Evolutionary conservation across 1,139 yeast species (phyloP).

Genomic region (Yamadazyma diospyri): DNA sequence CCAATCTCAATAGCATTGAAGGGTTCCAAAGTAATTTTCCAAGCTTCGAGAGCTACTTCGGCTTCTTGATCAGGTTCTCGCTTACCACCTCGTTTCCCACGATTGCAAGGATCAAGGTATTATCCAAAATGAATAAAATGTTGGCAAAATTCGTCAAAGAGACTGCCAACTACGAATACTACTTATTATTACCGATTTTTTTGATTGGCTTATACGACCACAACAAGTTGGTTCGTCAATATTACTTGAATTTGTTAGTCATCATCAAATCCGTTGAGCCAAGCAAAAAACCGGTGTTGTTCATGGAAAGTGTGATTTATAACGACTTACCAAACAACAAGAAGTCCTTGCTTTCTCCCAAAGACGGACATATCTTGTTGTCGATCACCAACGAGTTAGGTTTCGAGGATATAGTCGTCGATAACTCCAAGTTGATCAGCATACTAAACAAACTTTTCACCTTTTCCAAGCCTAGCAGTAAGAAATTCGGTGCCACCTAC

Average conservation of each 20-base stretch:
- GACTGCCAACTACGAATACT: conserved; percentile 18
- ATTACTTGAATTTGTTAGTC: conserved; percentile 22
- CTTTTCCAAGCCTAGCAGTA: conserved; percentile 25
- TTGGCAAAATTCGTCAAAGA: conserved; percentile 27
- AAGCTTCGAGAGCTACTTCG: conserved; percentile 36
- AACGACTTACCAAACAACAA: conserved; percentile 36
- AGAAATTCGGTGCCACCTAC: conserved; percentile 36
- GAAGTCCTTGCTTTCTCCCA: conserved; percentile 58
- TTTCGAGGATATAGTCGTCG: conserved; percentile 29
- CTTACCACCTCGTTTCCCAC: conserved; percentile 57
- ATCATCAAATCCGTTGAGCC: conserved; percentile 15
- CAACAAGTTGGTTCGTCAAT: conserved; percentile 26
- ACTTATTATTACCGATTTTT: conserved; percentile 36
- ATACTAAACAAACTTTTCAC: conserved; percentile 30
- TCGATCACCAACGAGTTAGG: conserved; percentile 30
- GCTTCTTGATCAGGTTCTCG: conserved; percentile 58
- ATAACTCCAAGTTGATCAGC: conserved; percentile 23
- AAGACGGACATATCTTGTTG: conserved; percentile 54
- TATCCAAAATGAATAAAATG: conserved; percentile 33
- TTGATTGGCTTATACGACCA: conserved; percentile 34
- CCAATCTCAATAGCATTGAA: conserved; percentile 12
- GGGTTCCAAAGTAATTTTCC: conserved; percentile 19
- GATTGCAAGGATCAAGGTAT: conserved; percentile 47
- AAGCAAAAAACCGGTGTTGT: conserved; percentile 22
- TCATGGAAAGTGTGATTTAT: conserved; percentile 41